Evolutionary conservation across 1,284 basidiomycete genomes (phyloP), one percentile per base, ranked within the genome.

Genomic region (Cryptococcus sp.): DNA sequence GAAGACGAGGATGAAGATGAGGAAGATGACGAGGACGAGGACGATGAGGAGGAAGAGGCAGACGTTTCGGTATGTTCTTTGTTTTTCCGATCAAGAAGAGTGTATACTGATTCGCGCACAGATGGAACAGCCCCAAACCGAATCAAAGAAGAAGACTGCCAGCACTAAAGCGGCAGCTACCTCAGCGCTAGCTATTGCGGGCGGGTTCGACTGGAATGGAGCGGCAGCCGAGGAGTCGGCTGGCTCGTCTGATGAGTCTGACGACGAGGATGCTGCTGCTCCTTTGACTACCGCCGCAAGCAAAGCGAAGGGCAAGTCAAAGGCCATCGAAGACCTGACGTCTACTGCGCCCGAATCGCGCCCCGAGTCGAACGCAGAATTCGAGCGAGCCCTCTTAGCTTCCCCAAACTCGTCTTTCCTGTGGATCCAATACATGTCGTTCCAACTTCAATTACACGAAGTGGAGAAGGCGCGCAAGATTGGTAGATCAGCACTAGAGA

Each of bases 351-450:
- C 92, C 56, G 86, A 83, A 42, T 88, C 86, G 69, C 81, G 82
- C n/a, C 94, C 95, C 1, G 88, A 93, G 74, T 97, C 95, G 1
- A 88, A 88, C 57, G 85, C 89, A 48, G 95, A 99, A 74, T 99
- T 97, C 71, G 96, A 99, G 79, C 88, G 96, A 16, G 81, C 93
- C 20, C 84, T 99, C 39, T 84, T 98, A 27, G 90, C 91, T n/a
- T 95, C 94, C 0, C 96, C 96, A 4, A 93, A 97, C 77, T 97
- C 93, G 15, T 99, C 97, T 0, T 97, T 89, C 80, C 84, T 99
- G 44, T 99, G 96, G 96, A 89, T 99, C 62, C 95, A 97, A 77
- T 99, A 95, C 78, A 98, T 99, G 92, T 95, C 94, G 5, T 96
- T 98, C 85, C 91, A 95, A 66, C 83, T 99, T 5, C 92, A 94